Evolutionary conservation across 176 grass and related monocot species (phyloP).

Genomic region (Rhynchospora pubera): DNA sequence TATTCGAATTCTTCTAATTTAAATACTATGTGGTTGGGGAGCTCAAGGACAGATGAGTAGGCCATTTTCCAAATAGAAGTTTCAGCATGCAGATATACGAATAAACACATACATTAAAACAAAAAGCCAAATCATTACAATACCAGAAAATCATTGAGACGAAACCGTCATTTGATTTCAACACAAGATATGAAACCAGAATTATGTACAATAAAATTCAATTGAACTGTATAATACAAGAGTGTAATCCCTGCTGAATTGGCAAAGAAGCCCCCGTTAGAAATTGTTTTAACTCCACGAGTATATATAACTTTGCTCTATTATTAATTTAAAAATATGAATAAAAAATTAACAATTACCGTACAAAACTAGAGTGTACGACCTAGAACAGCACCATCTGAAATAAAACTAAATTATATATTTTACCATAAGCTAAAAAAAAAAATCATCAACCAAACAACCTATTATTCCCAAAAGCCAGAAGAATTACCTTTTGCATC

Average conservation of each 20-base stretch:
- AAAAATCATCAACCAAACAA: conserved; percentile 5
- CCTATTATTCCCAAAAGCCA: conserved; percentile 3
- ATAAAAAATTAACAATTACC: neutral
- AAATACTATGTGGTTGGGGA: neutral
- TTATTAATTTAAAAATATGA: neutral
- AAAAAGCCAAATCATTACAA: too few species aligned
- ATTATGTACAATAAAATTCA: too few species aligned
- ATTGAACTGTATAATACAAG: neutral
- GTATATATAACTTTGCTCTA: neutral
- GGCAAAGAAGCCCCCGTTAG: too few species aligned
- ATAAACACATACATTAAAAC: neutral
- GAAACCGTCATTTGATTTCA: too few species aligned
- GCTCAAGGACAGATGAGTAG: neutral
- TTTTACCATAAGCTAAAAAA: neutral
- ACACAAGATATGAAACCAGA: too few species aligned
- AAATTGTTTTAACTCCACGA: neutral
- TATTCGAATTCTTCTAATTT: neutral
- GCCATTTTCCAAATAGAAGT: neutral
- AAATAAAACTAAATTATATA: neutral
- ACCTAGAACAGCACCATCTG: neutral
- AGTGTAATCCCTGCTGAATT: neutral
- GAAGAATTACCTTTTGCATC: neutral
- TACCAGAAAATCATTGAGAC: too few species aligned
- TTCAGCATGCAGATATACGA: neutral
- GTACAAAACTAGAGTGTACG: neutral